phyloP scores from a whole-genome alignment of 2,329 filamentous ascomycete species.

The Didymella glomerata region DNA sequence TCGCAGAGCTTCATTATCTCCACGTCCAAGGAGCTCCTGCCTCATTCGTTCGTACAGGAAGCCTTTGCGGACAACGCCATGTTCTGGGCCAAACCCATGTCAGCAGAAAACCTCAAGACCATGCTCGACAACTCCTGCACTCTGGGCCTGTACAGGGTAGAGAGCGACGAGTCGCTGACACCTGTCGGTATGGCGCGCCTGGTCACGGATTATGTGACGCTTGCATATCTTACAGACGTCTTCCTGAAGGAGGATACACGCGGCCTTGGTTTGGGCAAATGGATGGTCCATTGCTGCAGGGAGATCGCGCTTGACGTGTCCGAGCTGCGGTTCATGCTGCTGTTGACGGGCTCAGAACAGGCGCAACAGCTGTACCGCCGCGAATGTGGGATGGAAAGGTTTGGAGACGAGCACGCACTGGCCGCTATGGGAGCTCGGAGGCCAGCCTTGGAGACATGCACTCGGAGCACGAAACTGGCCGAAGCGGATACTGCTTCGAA shows the following conservation, averaged over 20 bases:
- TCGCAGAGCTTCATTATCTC: conserved; percentile 40
- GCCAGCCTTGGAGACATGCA: conserved; percentile 26
- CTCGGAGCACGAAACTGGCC: conserved; percentile 26
- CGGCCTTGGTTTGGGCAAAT: conserved; percentile 68
- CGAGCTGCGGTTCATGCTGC: conserved; percentile 59
- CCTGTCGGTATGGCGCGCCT: conserved; percentile 68
- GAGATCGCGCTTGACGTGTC: conserved; percentile 67
- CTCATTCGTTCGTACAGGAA: conserved; percentile 42
- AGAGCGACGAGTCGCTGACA: conserved; percentile 27
- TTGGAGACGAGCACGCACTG: conserved; percentile 33
- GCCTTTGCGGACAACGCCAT: conserved; percentile 40
- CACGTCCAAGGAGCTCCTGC: conserved; percentile 37
- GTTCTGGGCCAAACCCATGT: conserved; percentile 44
- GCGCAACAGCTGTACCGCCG: conserved; percentile 38
- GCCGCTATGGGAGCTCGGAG: conserved; percentile 40
- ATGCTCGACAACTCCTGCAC: conserved; percentile 47
- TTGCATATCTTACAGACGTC: conserved; percentile 75
- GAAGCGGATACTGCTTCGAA: conserved; percentile 22
- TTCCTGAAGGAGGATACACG: conserved; percentile 69
- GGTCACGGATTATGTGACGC: conserved; percentile 74
- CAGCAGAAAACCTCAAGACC: conserved; percentile 26
- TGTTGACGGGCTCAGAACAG: conserved; percentile 39
- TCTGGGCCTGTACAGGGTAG: conserved; percentile 40
- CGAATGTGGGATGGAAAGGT: conserved; percentile 41
- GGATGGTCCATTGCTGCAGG: conserved; percentile 69